Evolutionary conservation across 768 basidiomycete genomes (phyloP).

Genomic region (Collybia mongolica): DNA sequence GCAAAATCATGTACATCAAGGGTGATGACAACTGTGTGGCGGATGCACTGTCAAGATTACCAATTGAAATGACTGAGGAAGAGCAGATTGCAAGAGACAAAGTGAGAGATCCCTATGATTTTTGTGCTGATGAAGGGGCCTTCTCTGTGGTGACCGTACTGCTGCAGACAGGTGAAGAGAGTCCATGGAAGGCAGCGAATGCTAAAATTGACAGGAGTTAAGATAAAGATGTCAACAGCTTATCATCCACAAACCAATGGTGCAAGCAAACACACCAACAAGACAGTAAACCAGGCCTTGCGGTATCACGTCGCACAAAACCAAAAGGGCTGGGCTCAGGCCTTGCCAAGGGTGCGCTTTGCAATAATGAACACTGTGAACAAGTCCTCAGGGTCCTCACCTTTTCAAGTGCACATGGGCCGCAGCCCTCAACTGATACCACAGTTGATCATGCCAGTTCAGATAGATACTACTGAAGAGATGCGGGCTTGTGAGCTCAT

Average conservation of each 20-base stretch:
- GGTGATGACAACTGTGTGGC: constrained; percentile 31
- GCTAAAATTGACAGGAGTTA: not conserved
- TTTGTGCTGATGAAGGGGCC: too few relatives aligned
- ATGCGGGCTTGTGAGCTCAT: too few relatives aligned
- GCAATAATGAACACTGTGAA: constrained; percentile 30
- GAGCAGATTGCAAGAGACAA: too few relatives aligned
- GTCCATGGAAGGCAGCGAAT: too few relatives aligned
- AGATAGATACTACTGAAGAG: too few relatives aligned
- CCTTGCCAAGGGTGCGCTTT: constrained; percentile 25
- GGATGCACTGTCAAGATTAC: constrained; percentile 26
- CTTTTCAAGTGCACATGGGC: constrained; percentile 27
- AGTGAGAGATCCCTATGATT: too few relatives aligned
- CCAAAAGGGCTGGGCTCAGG: constrained; percentile 28
- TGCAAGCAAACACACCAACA: constrained; percentile 27
- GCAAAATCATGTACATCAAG: constrained; percentile 26
- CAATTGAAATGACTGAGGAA: too few relatives aligned
- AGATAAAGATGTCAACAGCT: constrained; percentile 26
- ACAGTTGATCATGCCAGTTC: not conserved
- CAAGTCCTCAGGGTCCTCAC: constrained; percentile 26
- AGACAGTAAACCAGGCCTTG: constrained; percentile 26
- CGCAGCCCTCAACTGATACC: constrained; percentile 1
- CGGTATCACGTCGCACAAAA: constrained; percentile 25
- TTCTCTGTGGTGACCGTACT: too few relatives aligned
- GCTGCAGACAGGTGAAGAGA: too few relatives aligned
- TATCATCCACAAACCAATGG: constrained; percentile 40